phyloP scores from a whole-genome alignment of 768 basidiomycete genomes.

The Mycena filopes region DNA sequence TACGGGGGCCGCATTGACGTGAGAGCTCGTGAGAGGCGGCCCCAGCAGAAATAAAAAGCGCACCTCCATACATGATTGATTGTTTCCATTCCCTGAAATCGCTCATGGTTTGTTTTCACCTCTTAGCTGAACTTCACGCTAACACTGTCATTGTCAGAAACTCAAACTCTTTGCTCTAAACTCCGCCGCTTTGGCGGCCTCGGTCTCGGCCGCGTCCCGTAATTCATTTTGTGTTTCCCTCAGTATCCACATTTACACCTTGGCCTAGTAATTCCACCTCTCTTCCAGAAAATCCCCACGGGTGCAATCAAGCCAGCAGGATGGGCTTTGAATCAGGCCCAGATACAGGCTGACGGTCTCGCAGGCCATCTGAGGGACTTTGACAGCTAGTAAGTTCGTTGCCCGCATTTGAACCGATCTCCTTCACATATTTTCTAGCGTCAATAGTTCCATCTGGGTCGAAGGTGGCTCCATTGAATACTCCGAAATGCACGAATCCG shows the following conservation, averaged over 20 bases:
- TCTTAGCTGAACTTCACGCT: background rate
- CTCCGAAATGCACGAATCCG: constrained; percentile 56
- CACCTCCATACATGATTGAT: background rate
- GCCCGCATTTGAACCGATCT: background rate
- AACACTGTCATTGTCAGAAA: background rate
- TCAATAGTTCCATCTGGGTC: constrained; percentile 57
- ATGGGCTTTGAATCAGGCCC: constrained; percentile 53
- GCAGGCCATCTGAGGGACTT: constrained; percentile 54
- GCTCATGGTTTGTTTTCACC: background rate
- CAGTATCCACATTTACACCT: background rate
- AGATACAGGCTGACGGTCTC: constrained; percentile 52
- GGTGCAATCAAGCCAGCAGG: constrained; percentile 51
- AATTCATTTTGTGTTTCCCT: background rate
- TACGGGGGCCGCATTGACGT: constrained; percentile 19
- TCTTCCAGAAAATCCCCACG: constrained; percentile 46
- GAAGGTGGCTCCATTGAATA: constrained; percentile 55
- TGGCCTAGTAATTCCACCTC: constrained; percentile 42
- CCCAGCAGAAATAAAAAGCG: constrained; percentile 17
- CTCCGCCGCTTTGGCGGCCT: constrained; percentile 4
- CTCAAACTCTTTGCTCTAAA: constrained; percentile 8
- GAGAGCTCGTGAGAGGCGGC: constrained; percentile 4
- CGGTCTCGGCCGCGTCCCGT: constrained; percentile 21
- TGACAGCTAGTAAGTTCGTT: constrained; percentile 47
- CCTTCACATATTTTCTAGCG: constrained; percentile 33
- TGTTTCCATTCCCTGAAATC: background rate